Evolutionary conservation across 352 stramenopile genomes (phyloP).

Genomic region (Elongisporangium anandrum): DNA sequence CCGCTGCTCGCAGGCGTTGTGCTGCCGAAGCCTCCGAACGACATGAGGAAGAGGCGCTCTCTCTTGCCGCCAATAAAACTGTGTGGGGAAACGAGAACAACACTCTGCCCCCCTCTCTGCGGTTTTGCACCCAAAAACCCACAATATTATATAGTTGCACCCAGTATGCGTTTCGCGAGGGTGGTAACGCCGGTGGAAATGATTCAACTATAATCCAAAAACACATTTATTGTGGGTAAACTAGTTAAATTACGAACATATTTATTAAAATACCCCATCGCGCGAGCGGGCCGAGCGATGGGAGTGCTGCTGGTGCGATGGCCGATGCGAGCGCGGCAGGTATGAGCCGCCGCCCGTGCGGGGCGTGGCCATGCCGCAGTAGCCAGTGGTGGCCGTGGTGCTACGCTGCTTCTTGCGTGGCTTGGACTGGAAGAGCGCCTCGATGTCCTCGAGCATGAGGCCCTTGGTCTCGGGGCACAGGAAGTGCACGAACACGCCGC

Average conservation of each 20-base stretch:
- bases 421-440: slow-evolving; percentile 21
- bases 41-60: slow-evolving; percentile 19
- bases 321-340: not conserved
- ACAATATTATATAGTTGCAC: not conserved
- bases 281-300: not conserved
- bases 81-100: not conserved
- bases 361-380: not conserved
- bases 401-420: not conserved
- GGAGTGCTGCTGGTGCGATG: not conserved
- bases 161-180: not conserved
- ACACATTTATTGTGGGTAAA: too few species aligned
- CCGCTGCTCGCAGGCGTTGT: slow-evolving; percentile 30
- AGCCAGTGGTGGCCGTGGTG: not conserved
- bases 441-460: slow-evolving; percentile 27
- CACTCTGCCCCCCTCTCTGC: not conserved
- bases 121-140: not conserved
- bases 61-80: not conserved
- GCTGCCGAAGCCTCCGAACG: slow-evolving; percentile 42
- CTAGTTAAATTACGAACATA: not conserved
- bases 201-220: too few species aligned
- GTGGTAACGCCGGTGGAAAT: not conserved
- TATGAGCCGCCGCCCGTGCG: not conserved
- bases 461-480: slow-evolving; percentile 34
- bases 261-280: not conserved
- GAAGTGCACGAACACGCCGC: slow-evolving; percentile 38